Evolutionary conservation across 2,329 filamentous ascomycete species (phyloP).

Genomic region (Xylariales sp.): DNA sequence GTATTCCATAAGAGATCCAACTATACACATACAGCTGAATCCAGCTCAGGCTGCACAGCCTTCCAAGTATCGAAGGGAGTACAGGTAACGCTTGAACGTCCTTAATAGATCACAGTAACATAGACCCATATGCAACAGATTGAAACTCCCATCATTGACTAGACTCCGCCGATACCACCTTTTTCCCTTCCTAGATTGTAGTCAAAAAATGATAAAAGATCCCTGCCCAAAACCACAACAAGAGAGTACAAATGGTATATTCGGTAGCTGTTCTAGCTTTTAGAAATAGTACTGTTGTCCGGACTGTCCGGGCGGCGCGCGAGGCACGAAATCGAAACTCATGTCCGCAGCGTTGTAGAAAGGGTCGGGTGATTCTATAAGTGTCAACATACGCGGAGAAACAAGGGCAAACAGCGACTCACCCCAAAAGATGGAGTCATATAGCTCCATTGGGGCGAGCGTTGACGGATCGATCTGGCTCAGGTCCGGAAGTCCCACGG

Average conservation of each 20-base stretch:
- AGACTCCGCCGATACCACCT: conserved; percentile 5
- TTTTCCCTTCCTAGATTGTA: conserved; percentile 4
- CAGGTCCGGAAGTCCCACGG: conserved; percentile 57
- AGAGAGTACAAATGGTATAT: conserved; percentile 5
- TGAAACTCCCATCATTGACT: not conserved
- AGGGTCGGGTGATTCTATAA: conserved; percentile 67
- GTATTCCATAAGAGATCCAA: conserved; percentile 14
- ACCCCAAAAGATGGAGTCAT: conserved; percentile 77
- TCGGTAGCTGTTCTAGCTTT: not conserved
- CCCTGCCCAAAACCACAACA: conserved; percentile 2
- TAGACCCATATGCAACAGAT: not conserved
- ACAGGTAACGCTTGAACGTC: not conserved
- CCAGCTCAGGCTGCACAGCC: not conserved
- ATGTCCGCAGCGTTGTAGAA: conserved; percentile 69
- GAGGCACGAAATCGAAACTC: conserved; percentile 71
- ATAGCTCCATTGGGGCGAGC: conserved; percentile 75
- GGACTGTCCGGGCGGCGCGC: conserved; percentile 68
- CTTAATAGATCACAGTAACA: conserved; percentile 1
- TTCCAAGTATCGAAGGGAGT: not conserved
- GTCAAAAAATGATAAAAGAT: not conserved
- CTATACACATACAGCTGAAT: conserved; percentile 2
- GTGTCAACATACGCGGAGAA: conserved; percentile 30
- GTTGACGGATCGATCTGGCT: conserved; percentile 64
- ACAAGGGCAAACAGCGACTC: conserved; percentile 49
- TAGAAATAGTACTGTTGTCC: conserved; percentile 68